phyloP scores from a whole-genome alignment of 2,329 filamentous ascomycete species.

The Exophiala lecanii-corni region DNA sequence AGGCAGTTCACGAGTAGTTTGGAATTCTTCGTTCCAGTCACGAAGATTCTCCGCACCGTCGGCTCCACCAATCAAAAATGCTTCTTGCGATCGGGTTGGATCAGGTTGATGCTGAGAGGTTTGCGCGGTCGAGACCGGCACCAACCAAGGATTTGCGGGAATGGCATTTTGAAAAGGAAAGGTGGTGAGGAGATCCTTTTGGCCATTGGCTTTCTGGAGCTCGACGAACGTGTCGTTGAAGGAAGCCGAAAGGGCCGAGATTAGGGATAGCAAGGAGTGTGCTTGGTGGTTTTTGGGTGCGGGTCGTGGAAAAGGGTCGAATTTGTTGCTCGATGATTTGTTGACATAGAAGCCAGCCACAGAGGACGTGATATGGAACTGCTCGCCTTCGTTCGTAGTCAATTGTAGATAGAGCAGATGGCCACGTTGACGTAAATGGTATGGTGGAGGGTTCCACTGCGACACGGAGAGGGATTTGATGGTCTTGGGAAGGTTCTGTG shows the following conservation, averaged over 20 bases:
- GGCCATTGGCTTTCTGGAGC: conserved; percentile 78
- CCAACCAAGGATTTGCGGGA: conserved; percentile 86
- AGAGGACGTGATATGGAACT: conserved; percentile 87
- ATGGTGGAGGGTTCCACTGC: conserved; percentile 93
- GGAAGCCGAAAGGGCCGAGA: conserved; percentile 74
- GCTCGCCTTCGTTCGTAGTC: conserved; percentile 90
- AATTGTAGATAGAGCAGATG: conserved; percentile 87
- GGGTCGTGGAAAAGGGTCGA: conserved; percentile 78
- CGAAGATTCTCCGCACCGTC: conserved; percentile 92
- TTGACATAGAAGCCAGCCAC: conserved; percentile 96
- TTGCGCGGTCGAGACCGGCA: conserved; percentile 60
- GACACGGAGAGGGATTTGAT: conserved; percentile 85
- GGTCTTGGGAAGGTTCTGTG: conserved; percentile 74
- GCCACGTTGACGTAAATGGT: conserved; percentile 82
- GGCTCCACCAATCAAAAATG: conserved; percentile 80
- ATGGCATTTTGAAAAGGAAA: conserved; percentile 96
- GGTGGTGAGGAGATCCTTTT: conserved; percentile 80
- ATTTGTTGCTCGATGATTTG: conserved; percentile 91
- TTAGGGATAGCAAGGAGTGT: conserved; percentile 80
- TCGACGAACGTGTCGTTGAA: conserved; percentile 72
- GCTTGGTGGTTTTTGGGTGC: conserved; percentile 72
- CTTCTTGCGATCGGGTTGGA: conserved; percentile 85
- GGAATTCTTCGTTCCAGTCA: conserved; percentile 99
- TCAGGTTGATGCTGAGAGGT: conserved; percentile 70
- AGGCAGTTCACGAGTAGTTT: conserved; percentile 90